Evolutionary conservation across 257 asterid genomes (phyloP).

Genomic region (Petunia secreta): DNA sequence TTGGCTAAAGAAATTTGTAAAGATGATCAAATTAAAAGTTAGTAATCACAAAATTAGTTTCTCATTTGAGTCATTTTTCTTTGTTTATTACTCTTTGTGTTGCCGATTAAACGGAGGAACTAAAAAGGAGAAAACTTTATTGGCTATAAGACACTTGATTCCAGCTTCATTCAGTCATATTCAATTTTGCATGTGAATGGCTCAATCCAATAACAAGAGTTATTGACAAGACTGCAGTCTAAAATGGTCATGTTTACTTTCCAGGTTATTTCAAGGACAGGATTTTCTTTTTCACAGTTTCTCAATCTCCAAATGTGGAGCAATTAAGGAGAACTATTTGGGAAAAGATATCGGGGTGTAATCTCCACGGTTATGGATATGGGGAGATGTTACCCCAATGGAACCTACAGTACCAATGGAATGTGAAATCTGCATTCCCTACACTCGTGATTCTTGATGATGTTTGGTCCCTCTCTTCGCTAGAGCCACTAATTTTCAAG

Average conservation of each 20-base stretch:
- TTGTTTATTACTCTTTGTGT: not conserved
- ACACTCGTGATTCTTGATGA: slow-evolving; percentile 77
- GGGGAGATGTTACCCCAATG: slow-evolving; percentile 42
- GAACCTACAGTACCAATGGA: slow-evolving; percentile 38
- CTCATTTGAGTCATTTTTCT: not conserved
- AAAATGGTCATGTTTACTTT: slow-evolving; percentile 13
- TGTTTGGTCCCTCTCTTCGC: slow-evolving; percentile 80
- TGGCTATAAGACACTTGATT: not conserved
- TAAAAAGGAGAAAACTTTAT: not conserved
- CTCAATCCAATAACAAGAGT: not conserved
- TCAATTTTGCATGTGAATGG: not conserved
- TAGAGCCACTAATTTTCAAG: slow-evolving; percentile 58
- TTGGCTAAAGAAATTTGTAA: slow-evolving; percentile 84
- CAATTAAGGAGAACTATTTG: slow-evolving; percentile 61
- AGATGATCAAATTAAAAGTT: slow-evolving; percentile 70
- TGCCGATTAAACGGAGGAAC: not conserved
- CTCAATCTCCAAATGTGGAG: slow-evolving; percentile 92
- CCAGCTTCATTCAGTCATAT: not conserved
- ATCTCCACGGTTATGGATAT: slow-evolving; percentile 26
- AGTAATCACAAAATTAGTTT: slow-evolving; percentile 24
- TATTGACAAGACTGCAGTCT: not conserved
- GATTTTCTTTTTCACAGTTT: slow-evolving; percentile 73
- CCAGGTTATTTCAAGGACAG: slow-evolving; percentile 68
- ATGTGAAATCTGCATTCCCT: slow-evolving; percentile 34
- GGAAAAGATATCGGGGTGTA: slow-evolving; percentile 61